Percentiles rank a stretch among this genome's conserved stretches.
These are phyloP conservation scores for Hemisphaericaspora xylofermentans DNA, from an alignment of 1,139 yeast genomes.

Conservation along the genomic window DNA sequence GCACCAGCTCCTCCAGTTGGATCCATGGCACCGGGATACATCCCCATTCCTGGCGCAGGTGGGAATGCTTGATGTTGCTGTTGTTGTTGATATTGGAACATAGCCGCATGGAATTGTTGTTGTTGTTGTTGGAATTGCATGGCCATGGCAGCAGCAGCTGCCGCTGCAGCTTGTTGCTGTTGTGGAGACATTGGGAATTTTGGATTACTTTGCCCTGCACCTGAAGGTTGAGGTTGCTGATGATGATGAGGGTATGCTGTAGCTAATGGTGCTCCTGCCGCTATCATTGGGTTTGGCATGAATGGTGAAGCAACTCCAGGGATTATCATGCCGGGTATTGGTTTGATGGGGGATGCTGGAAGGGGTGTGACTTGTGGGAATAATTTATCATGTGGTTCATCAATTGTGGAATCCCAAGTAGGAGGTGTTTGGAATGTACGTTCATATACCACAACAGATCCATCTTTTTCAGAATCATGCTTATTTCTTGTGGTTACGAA, in stretches of 20 bases:
- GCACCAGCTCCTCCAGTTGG: no score
- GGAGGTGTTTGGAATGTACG: constrained; percentile 76
- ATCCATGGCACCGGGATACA: constrained; percentile 29
- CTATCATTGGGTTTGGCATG: constrained; percentile 36
- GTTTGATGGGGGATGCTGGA: constrained; percentile 8
- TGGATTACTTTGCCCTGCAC: constrained; percentile 8
- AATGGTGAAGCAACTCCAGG: constrained; percentile 24
- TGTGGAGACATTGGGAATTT: constrained; percentile 28
- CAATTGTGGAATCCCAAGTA: constrained; percentile 68
- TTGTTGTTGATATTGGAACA: constrained; percentile 37
- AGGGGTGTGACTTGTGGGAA: constrained; percentile 30
- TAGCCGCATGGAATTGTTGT: constrained; percentile 39
- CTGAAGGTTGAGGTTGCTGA: neutral
- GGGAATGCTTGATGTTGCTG: constrained; percentile 16
- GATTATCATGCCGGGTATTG: constrained; percentile 17
- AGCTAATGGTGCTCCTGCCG: constrained; percentile 11
- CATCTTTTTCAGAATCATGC: constrained; percentile 29
- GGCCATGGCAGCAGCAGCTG: constrained; percentile 33
- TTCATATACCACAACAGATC: constrained; percentile 34
- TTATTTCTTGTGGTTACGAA: constrained; percentile 44
- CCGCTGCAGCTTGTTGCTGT: constrained; percentile 25
- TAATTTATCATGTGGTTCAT: constrained; percentile 49
- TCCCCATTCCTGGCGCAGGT: constrained; percentile 21
- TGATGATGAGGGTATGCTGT: constrained; percentile 17
- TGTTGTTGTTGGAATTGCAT: constrained; percentile 39